Conservation (phyloP, 225 moss, liverwort and hornwort genomes). For the Straminergon stramineum region DNA sequence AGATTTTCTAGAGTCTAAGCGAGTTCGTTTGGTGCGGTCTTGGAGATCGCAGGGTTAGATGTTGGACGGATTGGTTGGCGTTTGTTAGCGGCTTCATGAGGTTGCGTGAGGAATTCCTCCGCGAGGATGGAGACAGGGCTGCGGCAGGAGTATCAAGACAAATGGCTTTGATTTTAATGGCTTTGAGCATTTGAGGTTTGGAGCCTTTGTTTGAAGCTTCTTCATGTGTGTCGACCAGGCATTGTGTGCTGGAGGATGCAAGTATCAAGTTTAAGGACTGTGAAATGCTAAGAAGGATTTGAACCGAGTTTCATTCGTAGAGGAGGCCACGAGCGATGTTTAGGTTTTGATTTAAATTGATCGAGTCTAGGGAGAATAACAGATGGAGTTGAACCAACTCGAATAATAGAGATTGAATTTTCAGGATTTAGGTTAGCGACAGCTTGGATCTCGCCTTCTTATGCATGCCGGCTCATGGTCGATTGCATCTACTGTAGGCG, state of each 20-base stretch:
- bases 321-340: neutral
- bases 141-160: neutral
- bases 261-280: neutral
- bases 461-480: constrained; percentile 1
- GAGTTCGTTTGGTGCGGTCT: neutral
- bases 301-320: neutral
- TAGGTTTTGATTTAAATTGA: constrained; percentile 10
- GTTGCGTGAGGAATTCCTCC: neutral
- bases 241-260: neutral
- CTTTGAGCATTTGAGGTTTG: neutral
- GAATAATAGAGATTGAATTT: neutral
- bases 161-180: neutral
- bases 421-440: constrained; percentile 6
- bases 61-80: neutral
- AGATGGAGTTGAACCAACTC: neutral
- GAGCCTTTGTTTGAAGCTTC: neutral
- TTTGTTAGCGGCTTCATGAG: neutral
- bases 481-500: constrained; percentile 3
- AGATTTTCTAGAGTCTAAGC: neutral
- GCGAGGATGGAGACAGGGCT: neutral
- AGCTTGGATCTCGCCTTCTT: constrained; percentile 14
- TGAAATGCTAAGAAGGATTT: neutral
- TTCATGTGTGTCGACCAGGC: neutral
- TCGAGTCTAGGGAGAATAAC: neutral
- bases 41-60: constrained; percentile 2